Percentiles rank a stretch among this genome's conserved stretches.
phyloP scores from a whole-genome alignment of 208 protist species.

The Acanthamoeba triangularis region DNA sequence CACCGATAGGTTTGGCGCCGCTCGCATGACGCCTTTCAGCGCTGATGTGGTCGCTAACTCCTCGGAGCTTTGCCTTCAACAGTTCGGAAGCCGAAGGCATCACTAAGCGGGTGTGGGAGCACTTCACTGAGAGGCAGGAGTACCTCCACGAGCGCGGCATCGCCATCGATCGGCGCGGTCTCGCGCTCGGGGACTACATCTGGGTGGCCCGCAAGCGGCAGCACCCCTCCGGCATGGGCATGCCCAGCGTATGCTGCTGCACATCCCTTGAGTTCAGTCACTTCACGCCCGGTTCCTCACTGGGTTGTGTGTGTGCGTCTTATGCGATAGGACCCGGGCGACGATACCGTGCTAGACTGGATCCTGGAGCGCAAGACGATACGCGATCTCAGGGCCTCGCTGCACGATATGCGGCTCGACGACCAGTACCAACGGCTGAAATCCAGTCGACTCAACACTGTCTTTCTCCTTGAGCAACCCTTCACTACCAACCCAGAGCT shows the following conservation, averaged over 20 bases:
- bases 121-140: background rate
- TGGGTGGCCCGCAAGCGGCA: background rate
- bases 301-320: background rate
- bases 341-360: constrained; percentile 30
- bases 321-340: background rate
- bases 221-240: background rate
- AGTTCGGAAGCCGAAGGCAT: background rate
- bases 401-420: constrained; percentile 9
- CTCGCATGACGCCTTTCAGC: background rate
- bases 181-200: constrained; percentile 27
- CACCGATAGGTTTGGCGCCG: background rate
- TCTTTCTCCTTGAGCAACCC: constrained; percentile 34
- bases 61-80: background rate
- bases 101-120: background rate
- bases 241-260: background rate
- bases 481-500: background rate
- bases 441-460: background rate
- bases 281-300: background rate
- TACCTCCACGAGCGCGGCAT: background rate
- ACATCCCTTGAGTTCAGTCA: background rate
- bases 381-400: background rate
- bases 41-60: background rate
- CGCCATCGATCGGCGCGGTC: background rate
- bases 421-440: background rate
- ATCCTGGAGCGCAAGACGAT: constrained; percentile 64